Conservation (phyloP, 169 alveolate species). For the Babesia sp. region DNA sequence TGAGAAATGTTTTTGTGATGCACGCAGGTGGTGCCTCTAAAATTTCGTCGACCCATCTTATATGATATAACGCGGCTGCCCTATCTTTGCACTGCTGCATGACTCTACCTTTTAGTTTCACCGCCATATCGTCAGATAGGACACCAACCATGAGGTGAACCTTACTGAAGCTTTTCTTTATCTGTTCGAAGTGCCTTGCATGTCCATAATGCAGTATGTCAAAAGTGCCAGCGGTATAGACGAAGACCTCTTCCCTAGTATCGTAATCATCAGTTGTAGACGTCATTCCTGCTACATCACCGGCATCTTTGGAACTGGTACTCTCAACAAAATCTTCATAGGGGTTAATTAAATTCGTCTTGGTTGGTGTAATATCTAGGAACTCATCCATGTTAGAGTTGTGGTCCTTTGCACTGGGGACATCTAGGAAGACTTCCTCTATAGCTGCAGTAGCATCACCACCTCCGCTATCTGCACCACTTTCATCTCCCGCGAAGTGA, state of each 20-base stretch:
- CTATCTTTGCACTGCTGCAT: constrained; percentile 91
- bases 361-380: constrained; percentile 11
- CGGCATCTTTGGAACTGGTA: not conserved
- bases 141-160: constrained; percentile 94
- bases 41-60: constrained; percentile 96
- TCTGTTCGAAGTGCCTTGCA: constrained; percentile 93
- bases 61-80: constrained; percentile 90
- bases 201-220: constrained; percentile 97
- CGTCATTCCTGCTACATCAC: not conserved
- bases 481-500: constrained; percentile 30
- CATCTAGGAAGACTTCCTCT: constrained; percentile 8
- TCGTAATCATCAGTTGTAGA: constrained; percentile 17
- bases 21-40: constrained; percentile 94
- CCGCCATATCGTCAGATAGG: constrained; percentile 92
- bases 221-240: constrained; percentile 91
- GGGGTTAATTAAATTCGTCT: not conserved
- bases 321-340: constrained; percentile 16
- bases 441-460: not conserved
- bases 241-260: constrained; percentile 43
- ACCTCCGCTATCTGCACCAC: constrained; percentile 12
- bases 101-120: constrained; percentile 88
- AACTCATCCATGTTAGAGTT: not conserved
- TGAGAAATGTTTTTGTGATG: constrained; percentile 85
- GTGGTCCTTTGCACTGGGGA: not conserved
- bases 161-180: constrained; percentile 89